Percentiles rank a stretch among this genome's conserved stretches.
Conservation (phyloP, 2,329 filamentous ascomycete genomes). For the Claviceps humidiphila region DNA sequence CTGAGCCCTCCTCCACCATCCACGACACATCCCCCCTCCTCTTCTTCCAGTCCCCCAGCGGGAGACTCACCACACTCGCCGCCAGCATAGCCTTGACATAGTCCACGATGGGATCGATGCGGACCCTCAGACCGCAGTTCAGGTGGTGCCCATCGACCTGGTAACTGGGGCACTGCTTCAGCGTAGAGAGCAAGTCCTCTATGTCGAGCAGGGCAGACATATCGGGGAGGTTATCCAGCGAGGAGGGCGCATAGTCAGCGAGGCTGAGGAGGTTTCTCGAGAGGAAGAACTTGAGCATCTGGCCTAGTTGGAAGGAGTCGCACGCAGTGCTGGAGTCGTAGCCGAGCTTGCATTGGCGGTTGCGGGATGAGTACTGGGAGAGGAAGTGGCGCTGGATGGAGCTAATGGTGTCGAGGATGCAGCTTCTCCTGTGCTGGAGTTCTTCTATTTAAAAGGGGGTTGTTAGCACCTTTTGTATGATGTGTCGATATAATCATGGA, state of each 20-base stretch:
- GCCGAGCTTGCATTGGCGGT: conserved; percentile 55
- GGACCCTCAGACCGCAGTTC: conserved; percentile 57
- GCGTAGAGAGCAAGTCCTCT: conserved; percentile 41
- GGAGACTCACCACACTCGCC: conserved; percentile 29
- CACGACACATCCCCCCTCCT: conserved; percentile 28
- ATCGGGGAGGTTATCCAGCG: conserved; percentile 30
- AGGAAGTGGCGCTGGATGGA: conserved; percentile 59
- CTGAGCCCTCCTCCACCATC: conserved; percentile 14
- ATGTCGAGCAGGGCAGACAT: conserved; percentile 47
- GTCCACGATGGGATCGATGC: conserved; percentile 52
- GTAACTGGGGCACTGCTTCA: conserved; percentile 57
- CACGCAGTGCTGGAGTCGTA: conserved; percentile 62
- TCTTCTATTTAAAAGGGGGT: conserved; percentile 34
- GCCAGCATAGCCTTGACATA: conserved; percentile 46
- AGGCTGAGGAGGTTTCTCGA: conserved; percentile 48
- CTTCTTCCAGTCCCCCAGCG: conserved; percentile 32
- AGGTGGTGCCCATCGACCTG: conserved; percentile 62
- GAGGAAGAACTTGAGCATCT: conserved; percentile 60
- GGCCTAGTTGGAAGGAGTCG: conserved; percentile 66
- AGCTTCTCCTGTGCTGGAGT: conserved; percentile 50
- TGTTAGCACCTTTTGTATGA: neutral
- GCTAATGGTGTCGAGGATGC: conserved; percentile 54
- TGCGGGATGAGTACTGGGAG: conserved; percentile 51
- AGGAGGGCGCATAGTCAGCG: conserved; percentile 38
- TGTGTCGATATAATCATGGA: no score